Conservation (phyloP, 2,329 filamentous ascomycete species). For the Penicillium sp. region DNA sequence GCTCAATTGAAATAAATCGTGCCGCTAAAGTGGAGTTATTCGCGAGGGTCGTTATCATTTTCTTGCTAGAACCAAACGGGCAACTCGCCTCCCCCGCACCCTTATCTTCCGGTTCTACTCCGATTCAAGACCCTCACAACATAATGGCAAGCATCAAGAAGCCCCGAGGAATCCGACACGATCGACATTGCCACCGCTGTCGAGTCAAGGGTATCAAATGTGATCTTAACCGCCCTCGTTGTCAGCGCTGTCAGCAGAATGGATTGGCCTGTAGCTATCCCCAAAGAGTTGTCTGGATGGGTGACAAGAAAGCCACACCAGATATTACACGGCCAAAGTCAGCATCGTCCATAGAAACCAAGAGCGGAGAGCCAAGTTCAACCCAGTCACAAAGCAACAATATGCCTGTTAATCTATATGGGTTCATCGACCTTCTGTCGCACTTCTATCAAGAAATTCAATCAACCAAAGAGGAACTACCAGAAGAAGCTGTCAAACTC, state of each 20-base stretch:
- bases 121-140: not conserved
- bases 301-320: constrained; percentile 8
- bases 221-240: constrained; percentile 31
- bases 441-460: constrained; percentile 27
- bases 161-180: constrained; percentile 31
- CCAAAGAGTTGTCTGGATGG: constrained; percentile 28
- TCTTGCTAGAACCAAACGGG: constrained; percentile 6
- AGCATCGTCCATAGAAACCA: not conserved
- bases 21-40: not conserved
- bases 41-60: not conserved
- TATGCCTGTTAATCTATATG: constrained; percentile 23
- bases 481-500: constrained; percentile 23
- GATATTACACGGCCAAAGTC: not conserved
- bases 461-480: constrained; percentile 18
- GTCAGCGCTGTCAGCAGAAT: constrained; percentile 23
- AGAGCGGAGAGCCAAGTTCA: not conserved
- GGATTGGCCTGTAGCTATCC: constrained; percentile 26
- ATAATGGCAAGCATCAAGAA: constrained; percentile 20
- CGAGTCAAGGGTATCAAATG: constrained; percentile 28
- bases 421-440: constrained; percentile 26
- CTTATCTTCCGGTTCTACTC: constrained; percentile 10
- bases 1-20: not conserved
- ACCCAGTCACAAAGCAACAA: not conserved
- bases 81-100: constrained; percentile 12
- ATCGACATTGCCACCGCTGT: constrained; percentile 30